These are phyloP conservation scores for Penicillium olsonii DNA, from an alignment of 2,329 filamentous ascomycete genomes.

Conservation along the genomic window DNA sequence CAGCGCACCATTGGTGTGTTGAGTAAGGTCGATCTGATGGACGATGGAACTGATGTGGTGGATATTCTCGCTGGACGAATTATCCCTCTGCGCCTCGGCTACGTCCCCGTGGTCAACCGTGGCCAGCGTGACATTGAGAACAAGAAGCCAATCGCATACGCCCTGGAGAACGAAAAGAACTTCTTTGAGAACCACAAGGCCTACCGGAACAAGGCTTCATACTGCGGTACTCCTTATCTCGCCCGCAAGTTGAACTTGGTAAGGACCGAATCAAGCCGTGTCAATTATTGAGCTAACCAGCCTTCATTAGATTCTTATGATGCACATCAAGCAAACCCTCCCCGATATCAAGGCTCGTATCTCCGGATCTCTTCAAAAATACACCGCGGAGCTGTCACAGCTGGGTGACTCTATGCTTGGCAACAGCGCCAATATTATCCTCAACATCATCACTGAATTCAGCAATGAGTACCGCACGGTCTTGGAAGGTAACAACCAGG, in stretches of 20 bases:
- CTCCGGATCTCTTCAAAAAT: constrained; percentile 90
- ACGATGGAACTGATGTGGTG: constrained; percentile 96
- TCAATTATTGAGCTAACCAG: constrained; percentile 10
- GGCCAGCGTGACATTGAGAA: constrained; percentile 98
- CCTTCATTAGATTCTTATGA: constrained; percentile 78
- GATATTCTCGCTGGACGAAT: constrained; percentile 97
- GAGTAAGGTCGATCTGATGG: constrained; percentile 99
- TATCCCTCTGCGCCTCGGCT: constrained; percentile 90
- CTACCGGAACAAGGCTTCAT: constrained; percentile 96
- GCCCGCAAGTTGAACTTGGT: constrained; percentile 92
- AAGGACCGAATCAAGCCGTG: constrained; percentile 20
- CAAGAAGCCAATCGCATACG: constrained; percentile 88
- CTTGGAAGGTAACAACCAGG: constrained; percentile 92
- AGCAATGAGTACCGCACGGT: constrained; percentile 97
- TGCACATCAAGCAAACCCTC: constrained; percentile 99
- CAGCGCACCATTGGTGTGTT: constrained; percentile 97
- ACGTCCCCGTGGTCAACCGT: constrained; percentile 96
- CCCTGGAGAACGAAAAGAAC: constrained; percentile 89
- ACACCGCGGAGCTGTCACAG: constrained; percentile 74
- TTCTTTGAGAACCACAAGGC: constrained; percentile 99
- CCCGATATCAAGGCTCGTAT: constrained; percentile 98
- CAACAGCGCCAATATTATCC: constrained; percentile 92
- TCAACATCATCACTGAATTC: constrained; percentile 99
- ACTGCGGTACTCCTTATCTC: constrained; percentile 96
- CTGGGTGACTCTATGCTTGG: constrained; percentile 94